Evolutionary conservation across 2,329 filamentous ascomycete species (phyloP).

Genomic region (Allantophomopsis cytisporea): DNA sequence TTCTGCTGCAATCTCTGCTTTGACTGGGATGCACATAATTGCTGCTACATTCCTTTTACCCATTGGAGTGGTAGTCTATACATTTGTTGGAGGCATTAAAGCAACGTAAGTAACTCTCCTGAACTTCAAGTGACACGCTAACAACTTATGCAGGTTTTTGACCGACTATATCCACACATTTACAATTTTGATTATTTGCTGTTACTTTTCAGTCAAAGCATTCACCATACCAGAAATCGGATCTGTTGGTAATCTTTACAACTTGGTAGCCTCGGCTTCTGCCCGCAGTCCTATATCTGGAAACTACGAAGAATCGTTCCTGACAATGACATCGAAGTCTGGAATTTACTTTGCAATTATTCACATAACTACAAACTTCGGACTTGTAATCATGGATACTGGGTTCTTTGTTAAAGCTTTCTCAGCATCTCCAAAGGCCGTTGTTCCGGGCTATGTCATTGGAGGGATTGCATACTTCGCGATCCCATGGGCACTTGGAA

Average conservation of each 20-base stretch:
- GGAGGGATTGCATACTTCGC: slow-evolving; percentile 39
- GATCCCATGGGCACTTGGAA: slow-evolving; percentile 38
- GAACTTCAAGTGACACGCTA: background rate
- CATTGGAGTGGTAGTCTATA: slow-evolving; percentile 23
- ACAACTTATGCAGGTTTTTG: slow-evolving; percentile 11
- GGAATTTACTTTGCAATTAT: slow-evolving; percentile 35
- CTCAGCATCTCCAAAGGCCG: slow-evolving; percentile 28
- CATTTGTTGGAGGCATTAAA: slow-evolving; percentile 25
- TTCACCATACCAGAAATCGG: slow-evolving; percentile 31
- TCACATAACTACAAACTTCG: slow-evolving; percentile 33
- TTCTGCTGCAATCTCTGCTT: slow-evolving; percentile 24
- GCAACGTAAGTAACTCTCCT: slow-evolving; percentile 16
- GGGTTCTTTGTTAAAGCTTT: slow-evolving; percentile 40
- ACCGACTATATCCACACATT: slow-evolving; percentile 41
- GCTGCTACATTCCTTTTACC: slow-evolving; percentile 31
- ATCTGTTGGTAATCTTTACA: slow-evolving; percentile 32
- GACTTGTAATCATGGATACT: slow-evolving; percentile 38
- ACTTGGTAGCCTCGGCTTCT: slow-evolving; percentile 31
- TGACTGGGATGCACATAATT: slow-evolving; percentile 34
- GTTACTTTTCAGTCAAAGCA: slow-evolving; percentile 31
- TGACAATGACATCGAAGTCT: slow-evolving; percentile 41
- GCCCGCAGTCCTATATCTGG: slow-evolving; percentile 30
- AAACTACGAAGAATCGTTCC: slow-evolving; percentile 36
- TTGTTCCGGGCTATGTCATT: slow-evolving; percentile 35
- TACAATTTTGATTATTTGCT: slow-evolving; percentile 36